These are phyloP conservation scores for Cicer bijugum DNA, from an alignment of 306 rosid species.

Conservation along the genomic window DNA sequence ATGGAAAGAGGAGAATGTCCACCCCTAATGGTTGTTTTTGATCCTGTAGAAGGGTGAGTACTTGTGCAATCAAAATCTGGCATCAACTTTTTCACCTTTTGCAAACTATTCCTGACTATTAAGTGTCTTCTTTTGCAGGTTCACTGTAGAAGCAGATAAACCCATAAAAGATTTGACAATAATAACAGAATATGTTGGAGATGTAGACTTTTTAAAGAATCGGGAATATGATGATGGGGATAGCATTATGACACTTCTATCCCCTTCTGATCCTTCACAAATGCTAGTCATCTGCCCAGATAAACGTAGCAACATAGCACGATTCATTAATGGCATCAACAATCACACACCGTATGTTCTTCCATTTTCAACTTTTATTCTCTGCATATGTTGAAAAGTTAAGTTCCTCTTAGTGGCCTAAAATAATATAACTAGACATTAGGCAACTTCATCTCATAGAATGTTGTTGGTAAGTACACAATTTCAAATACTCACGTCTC, in stretches of 20 bases:
- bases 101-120: not conserved
- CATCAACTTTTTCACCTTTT: slow-evolving; percentile 3
- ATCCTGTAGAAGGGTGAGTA: slow-evolving; percentile 89
- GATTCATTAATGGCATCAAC: slow-evolving; percentile 92
- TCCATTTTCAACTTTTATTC: slow-evolving; percentile 1
- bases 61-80: not conserved
- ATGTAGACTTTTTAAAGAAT: slow-evolving; percentile 83
- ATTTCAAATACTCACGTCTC: not conserved
- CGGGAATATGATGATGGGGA: slow-evolving; percentile 90
- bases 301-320: slow-evolving; percentile 83
- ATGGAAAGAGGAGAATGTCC: slow-evolving; percentile 93
- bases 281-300: slow-evolving; percentile 93
- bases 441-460: not conserved
- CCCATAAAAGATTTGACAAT: slow-evolving; percentile 78
- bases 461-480: not conserved
- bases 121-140: slow-evolving; percentile 52
- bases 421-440: not conserved
- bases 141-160: slow-evolving; percentile 93
- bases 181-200: slow-evolving; percentile 94
- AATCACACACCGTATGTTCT: slow-evolving; percentile 80
- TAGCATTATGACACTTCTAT: slow-evolving; percentile 95
- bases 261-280: slow-evolving; percentile 67
- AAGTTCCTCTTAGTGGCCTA: not conserved
- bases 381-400: slow-evolving; percentile 1
- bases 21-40: slow-evolving; percentile 92